Base-by-base conservation (phyloP, 331 rosid species). In the Quercus tomentella region DNA sequence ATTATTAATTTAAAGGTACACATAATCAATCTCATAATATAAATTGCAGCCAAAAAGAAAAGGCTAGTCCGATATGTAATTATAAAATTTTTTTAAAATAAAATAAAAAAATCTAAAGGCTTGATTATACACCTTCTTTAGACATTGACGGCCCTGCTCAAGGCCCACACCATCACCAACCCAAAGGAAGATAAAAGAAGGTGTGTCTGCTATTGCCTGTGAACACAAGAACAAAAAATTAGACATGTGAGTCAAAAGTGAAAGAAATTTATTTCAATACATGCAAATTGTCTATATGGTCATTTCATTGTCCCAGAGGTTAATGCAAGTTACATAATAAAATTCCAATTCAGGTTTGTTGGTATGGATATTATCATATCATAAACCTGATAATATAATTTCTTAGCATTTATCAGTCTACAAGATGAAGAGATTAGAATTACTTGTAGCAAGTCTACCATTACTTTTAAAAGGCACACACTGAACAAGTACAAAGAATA, bases 71-170 rank as follows among this genome's bases (percentile, higher is more conserved):
- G n/a, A 35, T 33, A 14, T 9, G 33, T 18, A 60, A 41, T 41
- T 41, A 8, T 41, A 41, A 41, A 8, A 0, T 8, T 8, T 41
- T 41, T 8, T 0, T 0, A 49, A 45, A 45, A 45, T 2, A 45
- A 45, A 45, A 45, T 0, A 2, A 31, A 17, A 33, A 70, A 83
- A 21, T 55, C 61, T 62, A 55, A 70, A 66, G 72, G 78, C 77
- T 52, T 54, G 66, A 73, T 52, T 49, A 81, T n/a, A 31, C 76
- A 94, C 98, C 97, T 94, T 94, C 84, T 94, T 94, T 17, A 94
- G 88, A 85, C 97, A 92, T 75, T 94, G 98, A 70, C 97, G 97
- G 54, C 98, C 98, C 89, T 94, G 98, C 91, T 94, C 98, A 82
- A 94, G 98, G 79, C 98, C 98, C 61, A 85, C 89, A 79, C 93